Evolutionary conservation across 257 asterid genomes (phyloP).

Genomic region (Cordia subcordata): DNA sequence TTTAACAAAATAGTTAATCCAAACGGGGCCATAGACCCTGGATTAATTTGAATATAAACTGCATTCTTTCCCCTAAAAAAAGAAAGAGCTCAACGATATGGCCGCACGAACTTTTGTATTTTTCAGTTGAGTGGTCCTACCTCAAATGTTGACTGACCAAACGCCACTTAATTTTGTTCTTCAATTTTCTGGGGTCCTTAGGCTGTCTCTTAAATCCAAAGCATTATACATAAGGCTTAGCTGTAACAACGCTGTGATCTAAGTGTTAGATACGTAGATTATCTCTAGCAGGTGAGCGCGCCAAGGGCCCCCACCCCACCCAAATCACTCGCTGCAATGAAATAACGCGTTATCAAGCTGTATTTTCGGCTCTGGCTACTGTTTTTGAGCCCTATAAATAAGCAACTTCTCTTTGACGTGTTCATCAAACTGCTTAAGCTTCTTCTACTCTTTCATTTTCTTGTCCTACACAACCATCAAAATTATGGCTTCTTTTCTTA

Average conservation of each 20-base stretch:
- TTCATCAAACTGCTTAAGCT: background rate
- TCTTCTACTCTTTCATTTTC: background rate
- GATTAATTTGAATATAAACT: too few species aligned
- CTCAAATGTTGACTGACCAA: slow-evolving; percentile 14
- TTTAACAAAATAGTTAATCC: too few species aligned
- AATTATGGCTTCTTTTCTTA: slow-evolving; percentile 14
- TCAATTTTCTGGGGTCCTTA: background rate
- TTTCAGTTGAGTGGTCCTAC: background rate
- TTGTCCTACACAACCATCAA: background rate
- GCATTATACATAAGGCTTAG: background rate
- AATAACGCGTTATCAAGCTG: slow-evolving; percentile 10
- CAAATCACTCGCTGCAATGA: background rate
- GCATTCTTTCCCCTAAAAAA: too few species aligned
- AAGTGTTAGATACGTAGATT: too few species aligned
- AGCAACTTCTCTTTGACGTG: background rate
- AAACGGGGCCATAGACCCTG: too few species aligned
- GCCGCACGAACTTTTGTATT: background rate
- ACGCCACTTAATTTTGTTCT: slow-evolving; percentile 4
- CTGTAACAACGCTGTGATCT: slow-evolving; percentile 18
- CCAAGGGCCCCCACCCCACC: background rate
- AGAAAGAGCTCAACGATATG: too few species aligned
- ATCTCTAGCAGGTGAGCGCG: background rate
- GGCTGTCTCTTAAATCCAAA: slow-evolving; percentile 7
- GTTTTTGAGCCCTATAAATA: slow-evolving; percentile 2
- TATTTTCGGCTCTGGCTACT: slow-evolving; percentile 9